Evolutionary conservation across 768 basidiomycete species (phyloP), one percentile per base, ranked within the genome.

Genomic region (Sarcodon sp.): DNA sequence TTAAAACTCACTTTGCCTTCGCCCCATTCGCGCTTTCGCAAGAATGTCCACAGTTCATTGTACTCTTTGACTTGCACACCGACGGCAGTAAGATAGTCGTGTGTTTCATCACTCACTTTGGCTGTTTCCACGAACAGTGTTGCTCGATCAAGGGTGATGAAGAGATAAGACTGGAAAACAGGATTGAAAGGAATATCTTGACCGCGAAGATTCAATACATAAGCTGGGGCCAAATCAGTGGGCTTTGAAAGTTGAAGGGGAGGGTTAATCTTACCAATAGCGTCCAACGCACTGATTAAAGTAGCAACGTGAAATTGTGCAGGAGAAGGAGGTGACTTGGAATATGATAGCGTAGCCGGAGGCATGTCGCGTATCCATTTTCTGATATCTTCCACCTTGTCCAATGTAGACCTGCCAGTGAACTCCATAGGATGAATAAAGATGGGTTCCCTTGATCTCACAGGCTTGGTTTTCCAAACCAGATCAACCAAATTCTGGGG

Each of bases 171-270:
- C 46, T 85, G 86, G 68, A 96, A 94, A 7, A 98, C 75, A 0
- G 94, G 94, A 59, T 89, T 92, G 69, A 80, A 88, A 0, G 89
- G 88, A 43, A 97, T 82, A 57, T 97, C 93, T 3, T 77, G 74
- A 34, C 92, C 93, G 44, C 94, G 83, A 47, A 93, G 67, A 59
- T 98, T 98, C 33, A 97, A 69, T 2, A 87, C 57, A 69, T 89
- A 96, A 0, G 94, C 94, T 78, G 65, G 32, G 18, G 39, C 33
- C 48, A 46, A 35, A 33, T 56, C 44, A 60, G 44, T 33, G 21
- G 41, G 33, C 16, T 21, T 21, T 12, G 21, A 36, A 35, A 33
- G 34, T 44, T 3, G 12, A 43, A 38, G 13, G n/a, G 11, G 8
- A 38, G 8, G 3, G 7, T 46, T 37, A 10, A 13, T 63, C 77